Conservation (phyloP, 2,329 filamentous ascomycete genomes). For the Ophiostoma quercus region DNA sequence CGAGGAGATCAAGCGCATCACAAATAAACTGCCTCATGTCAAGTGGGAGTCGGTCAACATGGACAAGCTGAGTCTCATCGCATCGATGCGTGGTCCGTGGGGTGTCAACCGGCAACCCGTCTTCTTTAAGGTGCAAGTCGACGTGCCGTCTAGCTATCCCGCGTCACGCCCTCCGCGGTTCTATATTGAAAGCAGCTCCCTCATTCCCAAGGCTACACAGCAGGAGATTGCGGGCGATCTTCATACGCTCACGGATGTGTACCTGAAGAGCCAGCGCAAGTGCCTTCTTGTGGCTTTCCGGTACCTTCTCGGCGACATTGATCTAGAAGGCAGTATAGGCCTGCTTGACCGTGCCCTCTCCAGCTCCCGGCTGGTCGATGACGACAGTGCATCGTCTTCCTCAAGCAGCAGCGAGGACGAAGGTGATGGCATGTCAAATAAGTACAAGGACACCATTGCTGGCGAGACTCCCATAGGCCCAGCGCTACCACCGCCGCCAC, state of each 20-base stretch:
- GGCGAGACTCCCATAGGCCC: neutral
- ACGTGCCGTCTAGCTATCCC: slow-evolving; percentile 56
- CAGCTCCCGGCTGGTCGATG: slow-evolving; percentile 42
- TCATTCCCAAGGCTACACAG: slow-evolving; percentile 54
- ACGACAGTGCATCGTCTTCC: slow-evolving; percentile 59
- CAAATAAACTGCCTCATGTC: slow-evolving; percentile 57
- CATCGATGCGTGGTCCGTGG: slow-evolving; percentile 62
- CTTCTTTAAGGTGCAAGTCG: slow-evolving; percentile 57
- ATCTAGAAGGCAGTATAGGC: slow-evolving; percentile 55
- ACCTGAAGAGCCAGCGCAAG: slow-evolving; percentile 54
- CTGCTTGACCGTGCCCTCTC: slow-evolving; percentile 53
- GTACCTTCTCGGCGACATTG: slow-evolving; percentile 59
- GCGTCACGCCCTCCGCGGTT: slow-evolving; percentile 55
- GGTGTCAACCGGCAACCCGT: slow-evolving; percentile 52
- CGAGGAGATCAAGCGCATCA: slow-evolving; percentile 60
- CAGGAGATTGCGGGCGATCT: slow-evolving; percentile 51
- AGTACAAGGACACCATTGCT: neutral
- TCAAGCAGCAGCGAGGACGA: slow-evolving; percentile 45
- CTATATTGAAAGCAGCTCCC: slow-evolving; percentile 55
- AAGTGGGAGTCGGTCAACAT: slow-evolving; percentile 61
- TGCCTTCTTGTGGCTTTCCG: slow-evolving; percentile 58
- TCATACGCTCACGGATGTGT: slow-evolving; percentile 51
- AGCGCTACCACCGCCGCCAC: slow-evolving; percentile 45
- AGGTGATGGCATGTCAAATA: slow-evolving; percentile 53
- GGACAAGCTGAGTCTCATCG: slow-evolving; percentile 53